Evolutionary conservation across 495 filamentous ascomycete species (phyloP).

Genomic region (Beverwykella pulmonaria): DNA sequence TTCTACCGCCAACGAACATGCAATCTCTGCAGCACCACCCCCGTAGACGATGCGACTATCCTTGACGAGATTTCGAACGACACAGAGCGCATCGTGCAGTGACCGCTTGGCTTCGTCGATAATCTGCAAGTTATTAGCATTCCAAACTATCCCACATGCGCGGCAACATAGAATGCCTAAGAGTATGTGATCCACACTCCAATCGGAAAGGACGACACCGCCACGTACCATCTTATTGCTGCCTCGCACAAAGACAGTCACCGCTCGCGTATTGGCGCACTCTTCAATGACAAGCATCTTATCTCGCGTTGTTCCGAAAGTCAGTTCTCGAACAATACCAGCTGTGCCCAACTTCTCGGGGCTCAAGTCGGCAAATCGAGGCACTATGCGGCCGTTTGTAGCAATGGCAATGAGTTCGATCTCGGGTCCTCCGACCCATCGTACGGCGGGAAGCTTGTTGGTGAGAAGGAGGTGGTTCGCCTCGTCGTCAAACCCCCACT

Average conservation of each 20-base stretch:
- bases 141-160: neutral
- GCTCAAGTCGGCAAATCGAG: conserved; percentile 92
- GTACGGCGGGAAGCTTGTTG: conserved; percentile 91
- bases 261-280: conserved; percentile 95
- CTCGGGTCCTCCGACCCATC: conserved; percentile 98
- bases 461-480: conserved; percentile 96
- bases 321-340: conserved; percentile 90
- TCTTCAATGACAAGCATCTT: conserved; percentile 99
- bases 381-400: conserved; percentile 96
- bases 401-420: conserved; percentile 99
- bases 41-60: conserved; percentile 99
- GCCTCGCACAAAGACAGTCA: conserved; percentile 92
- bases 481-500: conserved; percentile 99
- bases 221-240: conserved; percentile 94
- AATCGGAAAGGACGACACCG: conserved; percentile 6
- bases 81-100: conserved; percentile 94
- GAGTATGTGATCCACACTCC: conserved; percentile 6
- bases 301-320: conserved; percentile 94
- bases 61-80: conserved; percentile 91
- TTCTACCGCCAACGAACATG: conserved; percentile 93
- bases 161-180: neutral
- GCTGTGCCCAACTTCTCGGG: conserved; percentile 87
- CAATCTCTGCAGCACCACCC: conserved; percentile 95
- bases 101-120: conserved; percentile 99
- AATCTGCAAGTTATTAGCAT: conserved; percentile 62